Conservation (phyloP, 192 early-diverging fungal genomes). For the Entophlyctis luteolus region DNA sequence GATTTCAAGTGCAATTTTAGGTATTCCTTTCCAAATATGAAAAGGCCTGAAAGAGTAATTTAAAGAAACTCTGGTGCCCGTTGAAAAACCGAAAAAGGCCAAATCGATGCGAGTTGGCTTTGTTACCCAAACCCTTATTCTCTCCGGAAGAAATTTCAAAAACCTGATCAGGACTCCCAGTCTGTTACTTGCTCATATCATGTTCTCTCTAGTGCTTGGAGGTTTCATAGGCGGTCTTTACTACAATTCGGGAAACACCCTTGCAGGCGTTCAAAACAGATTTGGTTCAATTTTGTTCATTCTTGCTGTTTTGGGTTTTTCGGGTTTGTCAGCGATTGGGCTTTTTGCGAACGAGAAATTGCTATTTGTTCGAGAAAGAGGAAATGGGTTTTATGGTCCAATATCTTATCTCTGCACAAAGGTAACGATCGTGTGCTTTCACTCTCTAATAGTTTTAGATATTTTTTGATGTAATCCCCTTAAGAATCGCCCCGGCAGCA, state of each 20-base stretch:
- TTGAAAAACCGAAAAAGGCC: constrained; percentile 7
- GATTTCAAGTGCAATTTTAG: not conserved
- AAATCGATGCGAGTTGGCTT: constrained; percentile 37
- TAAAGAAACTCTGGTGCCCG: constrained; percentile 6
- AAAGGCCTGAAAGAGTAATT: not conserved
- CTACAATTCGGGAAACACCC: constrained; percentile 49
- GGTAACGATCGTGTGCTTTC: not conserved
- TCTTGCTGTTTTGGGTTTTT: constrained; percentile 66
- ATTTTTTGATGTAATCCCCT: constrained; percentile 65
- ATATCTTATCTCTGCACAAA: constrained; percentile 44
- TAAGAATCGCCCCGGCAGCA: constrained; percentile 61
- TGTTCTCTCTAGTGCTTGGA: constrained; percentile 65
- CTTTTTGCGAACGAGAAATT: constrained; percentile 48
- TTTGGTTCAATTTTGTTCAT: constrained; percentile 68
- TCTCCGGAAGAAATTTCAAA: constrained; percentile 72
- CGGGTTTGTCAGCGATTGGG: constrained; percentile 60
- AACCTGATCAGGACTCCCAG: constrained; percentile 78
- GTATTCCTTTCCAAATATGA: not conserved
- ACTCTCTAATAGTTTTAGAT: constrained; percentile 18
- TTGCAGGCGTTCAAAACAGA: constrained; percentile 73
- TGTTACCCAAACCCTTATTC: constrained; percentile 67
- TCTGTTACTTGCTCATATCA: constrained; percentile 71
- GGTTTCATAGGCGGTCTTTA: constrained; percentile 65
- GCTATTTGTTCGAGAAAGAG: constrained; percentile 46
- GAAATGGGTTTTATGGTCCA: constrained; percentile 49